These are phyloP conservation scores for Candida morakotiae DNA, from an alignment of 805 yeast genomes.

Conservation along the genomic window DNA sequence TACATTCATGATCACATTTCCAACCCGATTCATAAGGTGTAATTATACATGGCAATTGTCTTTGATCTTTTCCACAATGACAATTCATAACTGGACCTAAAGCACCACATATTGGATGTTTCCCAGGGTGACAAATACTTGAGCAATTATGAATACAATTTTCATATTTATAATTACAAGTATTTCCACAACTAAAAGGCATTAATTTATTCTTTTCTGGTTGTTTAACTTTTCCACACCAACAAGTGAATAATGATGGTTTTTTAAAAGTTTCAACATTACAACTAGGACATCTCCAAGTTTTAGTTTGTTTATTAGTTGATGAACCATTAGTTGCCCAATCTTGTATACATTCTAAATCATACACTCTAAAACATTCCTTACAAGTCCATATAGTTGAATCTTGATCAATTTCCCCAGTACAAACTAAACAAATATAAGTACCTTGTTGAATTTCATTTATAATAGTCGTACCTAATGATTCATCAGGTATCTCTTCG, in stretches of 20 bases:
- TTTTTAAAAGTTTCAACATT: slow-evolving; percentile 46
- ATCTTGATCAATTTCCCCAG: slow-evolving; percentile 66
- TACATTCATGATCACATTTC: slow-evolving; percentile 63
- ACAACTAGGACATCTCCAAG: slow-evolving; percentile 89
- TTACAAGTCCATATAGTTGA: slow-evolving; percentile 77
- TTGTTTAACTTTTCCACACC: slow-evolving; percentile 80
- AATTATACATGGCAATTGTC: slow-evolving; percentile 68
- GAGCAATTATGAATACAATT: slow-evolving; percentile 74
- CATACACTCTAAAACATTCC: slow-evolving; percentile 78
- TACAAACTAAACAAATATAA: slow-evolving; percentile 84
- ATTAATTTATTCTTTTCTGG: slow-evolving; percentile 51
- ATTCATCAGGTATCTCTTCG: slow-evolving; percentile 23
- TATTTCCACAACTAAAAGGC: slow-evolving; percentile 89
- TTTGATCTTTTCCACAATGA: slow-evolving; percentile 64
- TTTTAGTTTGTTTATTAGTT: slow-evolving; percentile 47
- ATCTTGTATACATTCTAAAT: slow-evolving; percentile 74
- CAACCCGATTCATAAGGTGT: slow-evolving; percentile 68
- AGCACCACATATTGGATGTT: slow-evolving; percentile 79
- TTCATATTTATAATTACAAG: slow-evolving; percentile 56
- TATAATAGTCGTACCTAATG: slow-evolving; percentile 40
- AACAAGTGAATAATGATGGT: slow-evolving; percentile 65
- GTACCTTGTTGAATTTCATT: slow-evolving; percentile 62
- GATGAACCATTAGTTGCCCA: slow-evolving; percentile 83
- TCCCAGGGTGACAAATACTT: slow-evolving; percentile 82
- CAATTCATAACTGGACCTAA: slow-evolving; percentile 69